phyloP scores from a whole-genome alignment of 169 alveolate species.

The Eimeria brunetti region DNA sequence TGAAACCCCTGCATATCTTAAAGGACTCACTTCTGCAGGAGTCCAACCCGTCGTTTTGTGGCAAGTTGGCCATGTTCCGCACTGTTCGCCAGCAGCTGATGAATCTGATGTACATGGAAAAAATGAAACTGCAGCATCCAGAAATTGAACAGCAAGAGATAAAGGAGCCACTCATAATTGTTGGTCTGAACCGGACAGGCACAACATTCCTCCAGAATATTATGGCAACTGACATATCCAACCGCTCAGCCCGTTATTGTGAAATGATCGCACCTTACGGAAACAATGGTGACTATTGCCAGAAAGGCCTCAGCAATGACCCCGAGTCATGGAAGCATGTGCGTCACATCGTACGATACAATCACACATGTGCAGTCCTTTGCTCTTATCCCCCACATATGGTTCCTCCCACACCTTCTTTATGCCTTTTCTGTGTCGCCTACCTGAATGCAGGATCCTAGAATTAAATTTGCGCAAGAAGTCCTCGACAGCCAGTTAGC shows the following conservation, averaged over 20 bases:
- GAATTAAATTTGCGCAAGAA: conserved; percentile 81
- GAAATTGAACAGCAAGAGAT: conserved; percentile 72
- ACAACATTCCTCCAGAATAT: conserved; percentile 80
- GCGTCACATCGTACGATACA: not conserved
- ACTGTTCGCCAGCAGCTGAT: conserved; percentile 79
- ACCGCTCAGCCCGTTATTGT: conserved; percentile 77
- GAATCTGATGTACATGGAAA: conserved; percentile 78
- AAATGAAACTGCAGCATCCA: conserved; percentile 65
- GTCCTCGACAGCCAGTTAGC: conserved; percentile 80
- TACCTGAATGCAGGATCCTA: conserved; percentile 69
- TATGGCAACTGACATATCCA: conserved; percentile 76
- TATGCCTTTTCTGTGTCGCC: not conserved
- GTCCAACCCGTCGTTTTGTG: conserved; percentile 77
- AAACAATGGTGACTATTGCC: conserved; percentile 76
- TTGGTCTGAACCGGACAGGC: conserved; percentile 83
- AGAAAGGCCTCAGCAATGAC: conserved; percentile 75
- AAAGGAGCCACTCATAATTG: conserved; percentile 74
- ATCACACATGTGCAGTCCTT: not conserved
- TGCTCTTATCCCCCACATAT: not conserved
- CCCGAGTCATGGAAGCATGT: conserved; percentile 82
- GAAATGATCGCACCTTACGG: conserved; percentile 83
- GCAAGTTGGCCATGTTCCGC: conserved; percentile 79
- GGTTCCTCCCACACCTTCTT: not conserved
- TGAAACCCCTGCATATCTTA: conserved; percentile 77
- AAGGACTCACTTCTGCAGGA: conserved; percentile 71